phyloP scores from a whole-genome alignment of 495 filamentous ascomycete species.

The Aspergillus incahuasiensis region DNA sequence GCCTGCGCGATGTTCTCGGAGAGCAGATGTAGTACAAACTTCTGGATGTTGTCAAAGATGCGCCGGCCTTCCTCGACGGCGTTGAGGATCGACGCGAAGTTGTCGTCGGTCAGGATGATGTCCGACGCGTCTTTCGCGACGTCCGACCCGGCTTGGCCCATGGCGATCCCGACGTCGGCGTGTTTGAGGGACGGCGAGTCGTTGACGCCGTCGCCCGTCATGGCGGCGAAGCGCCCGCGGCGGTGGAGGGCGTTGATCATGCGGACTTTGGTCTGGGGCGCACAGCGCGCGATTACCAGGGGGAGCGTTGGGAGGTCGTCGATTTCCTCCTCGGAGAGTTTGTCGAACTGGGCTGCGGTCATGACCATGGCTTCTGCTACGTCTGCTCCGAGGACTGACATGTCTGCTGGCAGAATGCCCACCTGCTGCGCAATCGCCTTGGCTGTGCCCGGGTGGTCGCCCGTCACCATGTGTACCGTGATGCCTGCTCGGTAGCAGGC shows the following conservation, averaged over 20 bases:
- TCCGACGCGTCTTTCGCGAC: conserved; percentile 82
- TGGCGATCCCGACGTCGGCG: conserved; percentile 81
- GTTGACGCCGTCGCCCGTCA: conserved; percentile 88
- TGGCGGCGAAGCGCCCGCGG: conserved; percentile 60
- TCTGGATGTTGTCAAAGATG: conserved; percentile 75
- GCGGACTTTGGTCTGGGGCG: conserved; percentile 68
- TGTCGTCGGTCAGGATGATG: conserved; percentile 76
- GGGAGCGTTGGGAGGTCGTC: conserved; percentile 62
- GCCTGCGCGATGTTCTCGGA: conserved; percentile 71
- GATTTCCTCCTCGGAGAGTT: conserved; percentile 57
- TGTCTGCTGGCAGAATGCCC: conserved; percentile 56
- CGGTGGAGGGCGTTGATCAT: conserved; percentile 75
- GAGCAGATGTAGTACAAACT: conserved; percentile 69
- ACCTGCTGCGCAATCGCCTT: conserved; percentile 61
- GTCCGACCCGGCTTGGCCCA: conserved; percentile 75
- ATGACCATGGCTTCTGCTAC: conserved; percentile 61
- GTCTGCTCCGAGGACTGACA: conserved; percentile 45
- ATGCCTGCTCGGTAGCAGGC: conserved; percentile 62
- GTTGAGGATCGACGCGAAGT: conserved; percentile 77
- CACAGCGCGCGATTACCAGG: conserved; percentile 66
- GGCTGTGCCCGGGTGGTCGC: conserved; percentile 62
- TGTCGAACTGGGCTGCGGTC: conserved; percentile 64
- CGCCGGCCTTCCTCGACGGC: conserved; percentile 67
- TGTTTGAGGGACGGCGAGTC: conserved; percentile 77
- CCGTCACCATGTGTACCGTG: conserved; percentile 68